Evolutionary conservation across 495 filamentous ascomycete species (phyloP), one percentile per base, ranked within the genome.

Genomic region (Penicillium diatomitis): DNA sequence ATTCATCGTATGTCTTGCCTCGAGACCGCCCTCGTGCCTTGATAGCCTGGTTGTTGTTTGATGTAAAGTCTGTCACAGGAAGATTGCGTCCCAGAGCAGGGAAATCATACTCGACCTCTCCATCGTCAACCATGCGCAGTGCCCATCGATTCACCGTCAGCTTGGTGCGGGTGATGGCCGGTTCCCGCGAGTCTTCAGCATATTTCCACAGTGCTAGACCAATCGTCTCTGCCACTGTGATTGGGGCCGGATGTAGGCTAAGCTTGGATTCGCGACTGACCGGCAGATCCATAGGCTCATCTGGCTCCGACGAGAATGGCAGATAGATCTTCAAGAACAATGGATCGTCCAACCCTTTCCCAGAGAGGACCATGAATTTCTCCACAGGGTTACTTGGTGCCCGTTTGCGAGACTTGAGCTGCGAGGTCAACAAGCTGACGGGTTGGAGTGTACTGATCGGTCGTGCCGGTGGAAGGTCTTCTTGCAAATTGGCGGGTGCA

Each of bases 91-190:
- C 81, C 6, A 97, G 71, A 0, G 92, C 80, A 4, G 90, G 90
- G 54, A 99, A 97, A 61, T 99, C 92, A 56, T 88, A 88, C 55
- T 99, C 92, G 3, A 96, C 86, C 58, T 99, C 92, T 6, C 87
- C 90, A 57, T 90, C 87, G 54, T 99, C 92, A 6, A 96, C 87
- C 87, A 99, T 95, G 31, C 90, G 77, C 10, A 99, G 68, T 7
- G 83, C 85, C 91, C 92, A 99, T 59, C 82, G 80, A 57, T 97
- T 97, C 42, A 96, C 85, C 48, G 88, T 91, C 32, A 85, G 66
- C 58, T 88, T 86, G 31, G 80, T 76, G 11, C 72, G 69, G 2
- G 80, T 74, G 8, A 97, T 73, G 2, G 77, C 47, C 9, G 92
- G 94, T 51, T 87, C 78, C 28, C 83, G 72, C 33, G 83, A 80